Conservation (phyloP, 257 asterid genomes). For the Anisodus tanguticus region DNA sequence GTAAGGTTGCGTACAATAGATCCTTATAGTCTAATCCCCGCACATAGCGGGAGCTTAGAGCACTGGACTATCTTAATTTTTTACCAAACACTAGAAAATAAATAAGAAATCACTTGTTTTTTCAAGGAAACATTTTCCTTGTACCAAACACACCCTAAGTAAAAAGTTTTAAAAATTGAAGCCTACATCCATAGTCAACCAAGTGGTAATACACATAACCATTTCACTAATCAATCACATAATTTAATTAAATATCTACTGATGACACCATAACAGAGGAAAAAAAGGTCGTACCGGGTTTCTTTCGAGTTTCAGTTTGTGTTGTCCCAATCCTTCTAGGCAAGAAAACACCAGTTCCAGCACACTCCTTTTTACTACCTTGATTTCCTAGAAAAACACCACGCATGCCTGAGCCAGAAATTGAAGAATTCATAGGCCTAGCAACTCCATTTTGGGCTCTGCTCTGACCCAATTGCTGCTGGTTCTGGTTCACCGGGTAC, state of each 20-base stretch:
- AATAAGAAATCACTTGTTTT: too few species aligned
- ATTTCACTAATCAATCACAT: conserved; percentile 11
- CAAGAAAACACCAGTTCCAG: conserved; percentile 85
- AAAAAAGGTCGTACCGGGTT: conserved; percentile 45
- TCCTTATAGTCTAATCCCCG: too few species aligned
- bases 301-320: conserved; percentile 45
- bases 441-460: conserved; percentile 34
- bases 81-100: too few species aligned
- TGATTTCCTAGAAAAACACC: conserved; percentile 55
- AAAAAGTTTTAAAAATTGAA: too few species aligned
- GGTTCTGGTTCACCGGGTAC: conserved; percentile 36
- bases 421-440: conserved; percentile 36
- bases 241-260: background rate
- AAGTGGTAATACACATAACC: background rate
- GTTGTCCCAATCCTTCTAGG: conserved; percentile 59
- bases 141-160: too few species aligned
- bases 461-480: conserved; percentile 36
- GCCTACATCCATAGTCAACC: background rate
- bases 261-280: background rate
- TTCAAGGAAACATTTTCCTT: too few species aligned
- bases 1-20: too few species aligned
- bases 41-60: too few species aligned
- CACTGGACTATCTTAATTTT: too few species aligned
- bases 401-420: conserved; percentile 48
- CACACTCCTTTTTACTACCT: conserved; percentile 53